Conservation (phyloP, 768 basidiomycete species). For the Strobilomyces echinocephalus region DNA sequence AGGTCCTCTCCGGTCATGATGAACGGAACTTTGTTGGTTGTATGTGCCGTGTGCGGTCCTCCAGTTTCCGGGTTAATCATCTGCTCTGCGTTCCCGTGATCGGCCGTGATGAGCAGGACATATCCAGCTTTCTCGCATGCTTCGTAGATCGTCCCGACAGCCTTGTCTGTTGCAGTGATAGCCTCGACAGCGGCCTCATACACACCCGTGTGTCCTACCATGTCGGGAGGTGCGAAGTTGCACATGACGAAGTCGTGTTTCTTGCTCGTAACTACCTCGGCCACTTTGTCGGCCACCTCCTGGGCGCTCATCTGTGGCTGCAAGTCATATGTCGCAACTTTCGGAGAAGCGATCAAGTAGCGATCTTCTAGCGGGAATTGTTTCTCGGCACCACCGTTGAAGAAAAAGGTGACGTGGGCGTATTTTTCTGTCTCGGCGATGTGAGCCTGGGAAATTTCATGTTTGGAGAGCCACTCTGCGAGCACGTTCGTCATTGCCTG, state of each 20-base stretch:
- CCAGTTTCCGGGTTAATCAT: conserved; percentile 83
- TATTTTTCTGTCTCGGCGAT: conserved; percentile 99
- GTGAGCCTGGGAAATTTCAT: conserved; percentile 81
- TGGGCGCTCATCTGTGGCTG: conserved; percentile 88
- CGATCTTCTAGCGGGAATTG: conserved; percentile 82
- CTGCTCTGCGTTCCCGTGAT: conserved; percentile 95
- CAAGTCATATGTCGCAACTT: conserved; percentile 91
- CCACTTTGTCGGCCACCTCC: conserved; percentile 88
- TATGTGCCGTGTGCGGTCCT: conserved; percentile 88
- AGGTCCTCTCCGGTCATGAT: conserved; percentile 72
- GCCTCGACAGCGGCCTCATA: conserved; percentile 90
- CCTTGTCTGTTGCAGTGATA: conserved; percentile 82
- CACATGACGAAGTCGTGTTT: conserved; percentile 92
- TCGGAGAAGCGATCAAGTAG: conserved; percentile 86
- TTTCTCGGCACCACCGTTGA: conserved; percentile 95
- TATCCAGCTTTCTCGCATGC: conserved; percentile 86
- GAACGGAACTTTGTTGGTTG: conserved; percentile 84
- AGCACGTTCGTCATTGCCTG: conserved; percentile 92
- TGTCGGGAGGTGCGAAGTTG: conserved; percentile 96
- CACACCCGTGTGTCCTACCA: conserved; percentile 94
- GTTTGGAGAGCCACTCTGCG: conserved; percentile 81
- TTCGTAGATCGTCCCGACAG: conserved; percentile 81
- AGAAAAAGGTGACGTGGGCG: conserved; percentile 97
- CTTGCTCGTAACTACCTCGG: conserved; percentile 65
- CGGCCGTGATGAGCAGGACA: conserved; percentile 82